Percentiles rank a stretch among this genome's conserved stretches.
Conservation (phyloP, 2,329 filamentous ascomycete genomes). For the Verticillium nonalfalfae region DNA sequence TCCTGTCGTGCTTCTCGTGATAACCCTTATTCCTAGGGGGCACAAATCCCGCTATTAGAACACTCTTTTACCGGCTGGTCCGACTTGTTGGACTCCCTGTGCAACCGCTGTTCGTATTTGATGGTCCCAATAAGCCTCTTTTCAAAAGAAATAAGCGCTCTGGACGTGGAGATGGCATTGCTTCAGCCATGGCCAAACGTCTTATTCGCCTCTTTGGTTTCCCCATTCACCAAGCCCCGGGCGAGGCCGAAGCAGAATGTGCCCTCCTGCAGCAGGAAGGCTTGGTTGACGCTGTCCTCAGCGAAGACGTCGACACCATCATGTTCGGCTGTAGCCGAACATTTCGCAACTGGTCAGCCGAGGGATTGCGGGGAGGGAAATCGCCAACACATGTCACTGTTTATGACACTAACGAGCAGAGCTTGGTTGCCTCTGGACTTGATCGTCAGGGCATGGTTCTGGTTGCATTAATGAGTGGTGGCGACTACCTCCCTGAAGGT, state of each 20-base stretch:
- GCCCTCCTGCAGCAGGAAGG: conserved; percentile 76
- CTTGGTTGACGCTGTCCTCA: conserved; percentile 87
- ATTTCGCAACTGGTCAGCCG: conserved; percentile 76
- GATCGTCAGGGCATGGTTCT: conserved; percentile 88
- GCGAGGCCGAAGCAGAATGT: conserved; percentile 95
- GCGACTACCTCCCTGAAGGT: conserved; percentile 86
- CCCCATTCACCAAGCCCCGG: conserved; percentile 76
- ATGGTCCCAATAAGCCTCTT: conserved; percentile 75
- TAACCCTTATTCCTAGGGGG: conserved; percentile 47
- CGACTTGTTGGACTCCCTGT: conserved; percentile 72
- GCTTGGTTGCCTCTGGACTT: conserved; percentile 49
- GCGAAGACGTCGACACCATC: conserved; percentile 92
- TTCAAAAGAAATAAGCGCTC: conserved; percentile 85
- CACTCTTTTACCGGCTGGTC: conserved; percentile 85
- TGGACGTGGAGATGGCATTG: conserved; percentile 56
- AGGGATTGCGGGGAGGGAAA: conserved; percentile 56
- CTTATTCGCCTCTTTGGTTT: conserved; percentile 83
- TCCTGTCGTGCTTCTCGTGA: conserved; percentile 6
- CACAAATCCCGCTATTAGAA: conserved; percentile 82
- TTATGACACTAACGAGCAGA: conserved; percentile 59
- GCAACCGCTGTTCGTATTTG: conserved; percentile 84
- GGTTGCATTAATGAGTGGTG: conserved; percentile 89
- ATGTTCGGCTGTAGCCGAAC: conserved; percentile 89
- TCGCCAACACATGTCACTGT: conserved; percentile 79
- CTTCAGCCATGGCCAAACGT: conserved; percentile 73